Evolutionary conservation across 164 flowering plant species (phyloP).

Genomic region (Vitis riparia): DNA sequence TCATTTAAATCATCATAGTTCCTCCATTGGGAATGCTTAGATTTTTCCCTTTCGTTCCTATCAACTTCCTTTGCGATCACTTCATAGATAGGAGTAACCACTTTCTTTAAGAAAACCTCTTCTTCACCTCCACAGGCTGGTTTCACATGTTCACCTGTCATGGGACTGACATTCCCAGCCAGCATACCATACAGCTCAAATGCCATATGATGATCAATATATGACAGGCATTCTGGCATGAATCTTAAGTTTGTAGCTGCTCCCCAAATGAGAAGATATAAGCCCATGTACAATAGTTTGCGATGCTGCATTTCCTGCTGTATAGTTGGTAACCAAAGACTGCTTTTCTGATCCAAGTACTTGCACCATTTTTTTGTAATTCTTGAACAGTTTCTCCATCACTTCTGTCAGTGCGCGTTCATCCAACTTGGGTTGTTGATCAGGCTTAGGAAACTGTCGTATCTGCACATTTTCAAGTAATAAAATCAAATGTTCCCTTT

Average conservation of each 20-base stretch:
- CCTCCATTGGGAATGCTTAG: conserved; percentile 99
- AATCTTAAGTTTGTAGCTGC: no score
- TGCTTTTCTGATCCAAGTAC: no score
- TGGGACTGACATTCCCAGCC: conserved; percentile 97
- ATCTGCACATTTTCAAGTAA: conserved; percentile 97
- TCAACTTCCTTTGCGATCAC: conserved; percentile 88
- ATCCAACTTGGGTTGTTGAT: conserved; percentile 79
- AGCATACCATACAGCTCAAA: conserved; percentile 99
- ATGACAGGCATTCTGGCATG: no score
- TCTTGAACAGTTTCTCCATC: no score
- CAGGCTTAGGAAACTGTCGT: conserved; percentile 87
- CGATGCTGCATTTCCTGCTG: no score
- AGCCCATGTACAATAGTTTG: no score
- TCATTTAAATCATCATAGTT: conserved; percentile 97
- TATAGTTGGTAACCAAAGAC: no score
- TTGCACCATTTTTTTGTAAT: no score
- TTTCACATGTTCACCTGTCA: conserved; percentile 95
- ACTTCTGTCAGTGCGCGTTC: no score
- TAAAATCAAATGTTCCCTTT: conserved; percentile 95
- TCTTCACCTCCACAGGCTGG: conserved; percentile 99
- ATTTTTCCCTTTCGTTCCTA: conserved; percentile 65
- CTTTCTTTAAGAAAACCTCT: conserved; percentile 87
- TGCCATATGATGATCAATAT: conserved; percentile 47
- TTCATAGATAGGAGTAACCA: conserved; percentile 91
- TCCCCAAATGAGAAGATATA: no score